Percentiles rank a stretch among this genome's conserved stretches.
These are phyloP conservation scores for Saccharum spontaneum DNA, from an alignment of 176 grass and related monocot species.

Conservation along the genomic window DNA sequence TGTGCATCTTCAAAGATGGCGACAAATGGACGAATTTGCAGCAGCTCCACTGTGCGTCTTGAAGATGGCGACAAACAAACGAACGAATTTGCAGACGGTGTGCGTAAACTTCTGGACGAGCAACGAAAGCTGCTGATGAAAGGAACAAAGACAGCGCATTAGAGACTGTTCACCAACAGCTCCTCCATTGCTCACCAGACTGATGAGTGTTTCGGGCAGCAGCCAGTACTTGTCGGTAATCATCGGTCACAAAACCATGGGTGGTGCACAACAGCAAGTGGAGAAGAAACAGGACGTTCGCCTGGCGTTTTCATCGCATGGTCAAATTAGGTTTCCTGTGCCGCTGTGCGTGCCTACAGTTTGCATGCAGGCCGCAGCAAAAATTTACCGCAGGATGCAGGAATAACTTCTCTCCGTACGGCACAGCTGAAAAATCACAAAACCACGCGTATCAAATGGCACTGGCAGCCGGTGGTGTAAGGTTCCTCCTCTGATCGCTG, in stretches of 20 bases:
- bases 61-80: not conserved
- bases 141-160: not conserved
- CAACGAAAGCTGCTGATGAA: not conserved
- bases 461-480: too few species aligned
- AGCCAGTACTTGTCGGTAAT: not conserved
- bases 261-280: not conserved
- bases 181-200: not conserved
- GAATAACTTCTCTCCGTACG: too few species aligned
- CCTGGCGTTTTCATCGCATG: not conserved
- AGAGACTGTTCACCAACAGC: not conserved
- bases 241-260: not conserved
- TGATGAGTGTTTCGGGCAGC: not conserved
- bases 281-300: not conserved
- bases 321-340: not conserved
- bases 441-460: not conserved
- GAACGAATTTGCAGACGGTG: not conserved
- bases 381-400: not conserved
- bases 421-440: not conserved
- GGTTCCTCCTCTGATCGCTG: too few species aligned
- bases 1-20: not conserved
- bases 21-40: not conserved
- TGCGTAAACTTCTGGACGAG: not conserved
- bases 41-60: not conserved
- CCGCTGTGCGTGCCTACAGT: not conserved
- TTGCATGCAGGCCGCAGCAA: not conserved